phyloP scores from a whole-genome alignment of 805 yeast genomes.

The Candida maltosa region DNA sequence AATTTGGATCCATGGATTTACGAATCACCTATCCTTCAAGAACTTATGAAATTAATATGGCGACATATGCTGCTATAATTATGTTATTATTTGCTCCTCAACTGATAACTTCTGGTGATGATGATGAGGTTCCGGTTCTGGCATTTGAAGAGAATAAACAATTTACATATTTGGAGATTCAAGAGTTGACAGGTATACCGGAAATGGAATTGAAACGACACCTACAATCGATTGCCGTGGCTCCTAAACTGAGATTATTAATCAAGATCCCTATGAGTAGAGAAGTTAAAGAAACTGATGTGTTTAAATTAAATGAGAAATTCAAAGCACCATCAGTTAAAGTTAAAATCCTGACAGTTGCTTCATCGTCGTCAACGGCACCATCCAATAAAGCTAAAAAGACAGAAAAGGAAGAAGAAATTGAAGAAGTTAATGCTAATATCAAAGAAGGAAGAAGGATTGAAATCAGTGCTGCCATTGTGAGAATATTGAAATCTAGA shows the following conservation, averaged over 20 bases:
- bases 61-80: conserved; percentile 77
- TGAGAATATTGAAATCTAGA: conserved; percentile 80
- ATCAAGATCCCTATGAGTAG: conserved; percentile 72
- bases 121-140: conserved; percentile 27
- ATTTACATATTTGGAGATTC: conserved; percentile 61
- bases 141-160: conserved; percentile 50
- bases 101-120: conserved; percentile 21
- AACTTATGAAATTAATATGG: conserved; percentile 75
- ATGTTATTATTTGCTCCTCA: conserved; percentile 63
- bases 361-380: conserved; percentile 9
- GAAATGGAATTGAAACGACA: conserved; percentile 70
- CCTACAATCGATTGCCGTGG: conserved; percentile 78
- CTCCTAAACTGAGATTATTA: conserved; percentile 75
- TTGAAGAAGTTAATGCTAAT: conserved; percentile 50
- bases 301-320: conserved; percentile 61
- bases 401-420: conserved; percentile 51
- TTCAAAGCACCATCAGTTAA: conserved; percentile 69
- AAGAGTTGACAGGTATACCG: conserved; percentile 67
- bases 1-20: conserved; percentile 79
- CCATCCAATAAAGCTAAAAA: conserved; percentile 15
- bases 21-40: conserved; percentile 64
- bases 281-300: conserved; percentile 61
- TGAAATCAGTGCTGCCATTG: conserved; percentile 82
- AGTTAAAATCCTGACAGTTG: conserved; percentile 60
- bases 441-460: conserved; percentile 62